Base-by-base conservation (phyloP, 2,329 filamentous ascomycete genomes). In the Neoscytalidium dimidiatum region DNA sequence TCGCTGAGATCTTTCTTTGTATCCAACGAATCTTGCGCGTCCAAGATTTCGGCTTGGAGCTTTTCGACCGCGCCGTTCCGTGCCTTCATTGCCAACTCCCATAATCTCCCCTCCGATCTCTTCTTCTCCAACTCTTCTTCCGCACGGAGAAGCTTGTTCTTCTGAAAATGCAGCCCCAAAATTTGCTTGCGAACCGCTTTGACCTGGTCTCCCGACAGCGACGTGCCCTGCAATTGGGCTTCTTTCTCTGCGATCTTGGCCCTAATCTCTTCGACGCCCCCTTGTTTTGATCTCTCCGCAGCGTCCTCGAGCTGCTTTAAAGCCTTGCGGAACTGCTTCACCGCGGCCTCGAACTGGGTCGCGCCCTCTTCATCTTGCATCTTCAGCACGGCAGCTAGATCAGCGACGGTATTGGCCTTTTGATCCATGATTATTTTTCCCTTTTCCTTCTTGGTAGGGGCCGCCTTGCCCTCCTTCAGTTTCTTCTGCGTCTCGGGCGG, bases 381-480 rank as follows among this genome's bases (percentile, higher is more conserved):
- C 28, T 74, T 67, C 61, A 89, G 72, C 3, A 88, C 85, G 21
- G 84, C 83, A 0, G 86, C 85, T 26, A 88, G 72, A 70, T 89
- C 87, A 4, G 86, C 87, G 21, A 88, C 81, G 48, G 80, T 82
- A 64, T 86, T 88, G n/a, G 85, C 86, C 73, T 86, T 87, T 72
- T 89, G 87, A 71, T 89, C 80, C 86, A 88, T 88, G 49, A 89
- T 78, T 49, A 78, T 78, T 64, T 79, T 79, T n/a, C 82, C 82
- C 23, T 83, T 78, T 66, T 82, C 72, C 67, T 81, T 81, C 74
- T 84, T 82, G 67, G 80, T 71, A 70, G 82, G 76, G 46, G 82
- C 68, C 65, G 77, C 73, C 28, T 79, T 78, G 65, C 81, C 74
- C 69, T 81, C 78, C 69, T 77, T 70, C 66, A 70, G 68, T 70